A percentile compares a stretch with the other conserved stretches of the same genome.
These are phyloP conservation scores for Helichrysum umbraculigerum DNA, from an alignment of 129 eudicot genomes.

Conservation along the genomic window DNA sequence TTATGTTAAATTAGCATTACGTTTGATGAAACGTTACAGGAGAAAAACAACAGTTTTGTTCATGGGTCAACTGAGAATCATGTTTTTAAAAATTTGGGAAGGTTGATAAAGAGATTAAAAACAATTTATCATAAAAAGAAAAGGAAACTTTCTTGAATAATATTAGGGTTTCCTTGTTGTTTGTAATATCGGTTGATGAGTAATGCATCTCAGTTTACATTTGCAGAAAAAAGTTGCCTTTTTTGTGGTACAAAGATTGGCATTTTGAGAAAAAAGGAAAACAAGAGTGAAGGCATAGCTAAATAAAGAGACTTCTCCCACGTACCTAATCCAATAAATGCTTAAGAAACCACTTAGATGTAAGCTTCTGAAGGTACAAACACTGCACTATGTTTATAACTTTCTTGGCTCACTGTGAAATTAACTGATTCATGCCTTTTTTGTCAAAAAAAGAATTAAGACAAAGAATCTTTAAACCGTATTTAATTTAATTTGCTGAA, in stretches of 20 bases:
- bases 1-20: not conserved
- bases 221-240: constrained; percentile 41
- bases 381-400: constrained; percentile 12
- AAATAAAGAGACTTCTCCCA: constrained; percentile 29
- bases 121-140: not conserved
- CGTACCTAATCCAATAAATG: constrained; percentile 27
- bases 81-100: not conserved
- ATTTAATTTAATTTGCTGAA: not conserved
- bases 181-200: constrained; percentile 25
- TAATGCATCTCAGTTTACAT: constrained; percentile 22
- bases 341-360: constrained; percentile 40
- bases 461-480: not conserved
- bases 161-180: constrained; percentile 29
- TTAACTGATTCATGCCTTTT: constrained; percentile 16
- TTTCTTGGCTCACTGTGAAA: constrained; percentile 9
- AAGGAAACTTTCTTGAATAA: not conserved
- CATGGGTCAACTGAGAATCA: not conserved
- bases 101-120: not conserved
- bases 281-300: constrained; percentile 35
- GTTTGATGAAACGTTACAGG: not conserved
- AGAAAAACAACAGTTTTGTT: not conserved
- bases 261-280: constrained; percentile 32
- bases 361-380: constrained; percentile 36
- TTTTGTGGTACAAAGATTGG: constrained; percentile 21
- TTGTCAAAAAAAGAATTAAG: not conserved